Percentiles rank a stretch among this genome's conserved stretches.
Conservation (phyloP, 495 filamentous ascomycete genomes). For the Hypoxylon trugodes region DNA sequence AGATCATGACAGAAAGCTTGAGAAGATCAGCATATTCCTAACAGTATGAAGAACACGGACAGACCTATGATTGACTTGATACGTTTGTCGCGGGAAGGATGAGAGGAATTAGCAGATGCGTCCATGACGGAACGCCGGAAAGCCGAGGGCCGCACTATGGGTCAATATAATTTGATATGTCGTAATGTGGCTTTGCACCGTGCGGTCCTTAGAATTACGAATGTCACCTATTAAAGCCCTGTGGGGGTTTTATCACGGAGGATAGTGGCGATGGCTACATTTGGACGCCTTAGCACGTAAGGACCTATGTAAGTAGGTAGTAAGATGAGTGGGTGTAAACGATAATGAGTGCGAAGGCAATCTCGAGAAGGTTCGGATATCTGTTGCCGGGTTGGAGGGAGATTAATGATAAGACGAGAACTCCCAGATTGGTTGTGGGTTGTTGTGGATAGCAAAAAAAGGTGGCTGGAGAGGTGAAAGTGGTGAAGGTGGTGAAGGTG, state of each 20-base stretch:
- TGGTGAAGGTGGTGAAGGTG: neutral
- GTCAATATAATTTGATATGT: constrained; percentile 16
- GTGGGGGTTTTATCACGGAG: constrained; percentile 11
- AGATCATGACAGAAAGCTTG: constrained; percentile 46
- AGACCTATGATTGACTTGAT: constrained; percentile 37
- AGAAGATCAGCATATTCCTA: constrained; percentile 20
- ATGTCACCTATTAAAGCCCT: constrained; percentile 9
- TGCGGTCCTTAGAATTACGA: neutral
- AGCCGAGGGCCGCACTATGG: neutral
- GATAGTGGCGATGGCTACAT: neutral
- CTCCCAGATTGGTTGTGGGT: too few relatives aligned
- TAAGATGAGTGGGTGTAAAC: too few relatives aligned
- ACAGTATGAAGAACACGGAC: constrained; percentile 22
- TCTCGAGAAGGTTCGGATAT: neutral
- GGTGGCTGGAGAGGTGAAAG: neutral
- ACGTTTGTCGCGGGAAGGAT: constrained; percentile 27
- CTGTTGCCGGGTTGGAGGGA: neutral
- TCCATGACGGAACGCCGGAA: constrained; percentile 19
- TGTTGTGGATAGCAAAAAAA: neutral
- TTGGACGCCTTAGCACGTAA: constrained; percentile 12
- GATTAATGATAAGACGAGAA: neutral
- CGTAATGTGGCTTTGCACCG: constrained; percentile 16
- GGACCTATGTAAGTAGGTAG: neutral
- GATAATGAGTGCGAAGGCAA: neutral
- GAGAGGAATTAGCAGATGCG: constrained; percentile 11